These are phyloP conservation scores for Phycomyces blakesleeanus DNA, from an alignment of 192 early-diverging fungal genomes.

Conservation along the genomic window DNA sequence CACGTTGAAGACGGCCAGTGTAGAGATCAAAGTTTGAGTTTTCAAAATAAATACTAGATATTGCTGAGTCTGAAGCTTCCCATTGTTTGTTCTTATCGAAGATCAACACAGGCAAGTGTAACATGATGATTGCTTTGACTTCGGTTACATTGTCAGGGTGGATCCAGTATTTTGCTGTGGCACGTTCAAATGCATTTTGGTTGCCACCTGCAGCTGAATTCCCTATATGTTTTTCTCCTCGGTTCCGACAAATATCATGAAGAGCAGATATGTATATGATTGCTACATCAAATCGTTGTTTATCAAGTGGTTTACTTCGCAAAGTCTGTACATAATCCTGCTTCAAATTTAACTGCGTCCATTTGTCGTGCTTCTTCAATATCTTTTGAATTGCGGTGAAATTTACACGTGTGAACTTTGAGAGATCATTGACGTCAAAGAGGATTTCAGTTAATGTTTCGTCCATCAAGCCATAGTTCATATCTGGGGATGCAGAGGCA, in stretches of 20 bases:
- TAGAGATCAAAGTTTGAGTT: constrained; percentile 34
- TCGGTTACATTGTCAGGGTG: constrained; percentile 41
- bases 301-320: constrained; percentile 74
- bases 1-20: constrained; percentile 28
- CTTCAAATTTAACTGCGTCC: constrained; percentile 72
- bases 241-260: constrained; percentile 67
- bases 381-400: constrained; percentile 86
- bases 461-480: constrained; percentile 51
- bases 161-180: constrained; percentile 59
- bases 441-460: constrained; percentile 64
- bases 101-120: constrained; percentile 43
- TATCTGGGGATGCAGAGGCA: constrained; percentile 48
- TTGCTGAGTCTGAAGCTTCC: constrained; percentile 30
- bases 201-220: constrained; percentile 29
- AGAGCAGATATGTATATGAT: constrained; percentile 83
- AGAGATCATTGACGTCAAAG: constrained; percentile 73
- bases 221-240: constrained; percentile 22
- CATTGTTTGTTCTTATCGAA: constrained; percentile 46
- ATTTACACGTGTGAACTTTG: constrained; percentile 76
- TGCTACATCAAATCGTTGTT: constrained; percentile 84
- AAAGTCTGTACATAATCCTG: constrained; percentile 70
- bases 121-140: constrained; percentile 37
- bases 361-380: constrained; percentile 98
- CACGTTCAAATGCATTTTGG: constrained; percentile 67
- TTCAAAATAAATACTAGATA: constrained; percentile 37